A percentile compares a stretch with the other conserved stretches of the same genome.
Evolutionary conservation across 1,284 basidiomycete species (phyloP).

Genomic region (Ustilago cynodontis): DNA sequence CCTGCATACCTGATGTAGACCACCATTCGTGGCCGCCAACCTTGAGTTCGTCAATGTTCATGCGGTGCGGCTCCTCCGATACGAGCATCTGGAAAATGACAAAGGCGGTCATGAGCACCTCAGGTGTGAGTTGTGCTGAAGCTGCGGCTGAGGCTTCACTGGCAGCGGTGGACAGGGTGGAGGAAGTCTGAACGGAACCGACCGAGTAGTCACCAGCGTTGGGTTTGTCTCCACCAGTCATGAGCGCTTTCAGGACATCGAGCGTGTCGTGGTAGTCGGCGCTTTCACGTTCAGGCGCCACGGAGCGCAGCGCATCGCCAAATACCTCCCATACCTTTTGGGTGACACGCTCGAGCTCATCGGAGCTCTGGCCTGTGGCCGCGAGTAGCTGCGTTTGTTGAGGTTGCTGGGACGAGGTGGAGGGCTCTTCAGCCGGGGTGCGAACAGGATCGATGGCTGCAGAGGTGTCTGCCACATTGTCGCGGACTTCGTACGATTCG

Average conservation of each 20-base stretch:
- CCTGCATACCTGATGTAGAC: conserved; percentile 48
- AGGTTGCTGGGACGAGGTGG: neutral
- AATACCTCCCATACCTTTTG: conserved; percentile 60
- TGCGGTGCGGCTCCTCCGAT: conserved; percentile 45
- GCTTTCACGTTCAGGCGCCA: conserved; percentile 43
- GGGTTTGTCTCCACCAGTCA: conserved; percentile 39
- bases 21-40: conserved; percentile 56
- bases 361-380: conserved; percentile 36
- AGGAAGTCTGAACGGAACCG: conserved; percentile 43
- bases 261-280: conserved; percentile 60
- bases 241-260: conserved; percentile 37
- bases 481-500: neutral
- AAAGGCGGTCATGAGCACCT: conserved; percentile 57
- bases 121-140: conserved; percentile 45
- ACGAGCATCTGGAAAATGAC: conserved; percentile 60
- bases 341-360: conserved; percentile 61
- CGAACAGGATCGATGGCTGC: conserved; percentile 25
- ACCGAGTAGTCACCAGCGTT: conserved; percentile 48
- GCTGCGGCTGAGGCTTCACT: conserved; percentile 35
- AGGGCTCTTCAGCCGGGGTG: neutral
- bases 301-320: conserved; percentile 61
- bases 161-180: conserved; percentile 27
- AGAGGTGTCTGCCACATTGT: conserved; percentile 29
- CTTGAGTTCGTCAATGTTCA: conserved; percentile 62
- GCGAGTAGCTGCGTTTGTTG: conserved; percentile 16